Evolutionary conservation across 768 basidiomycete species (phyloP).

Genomic region (Atractiella rhizophila): DNA sequence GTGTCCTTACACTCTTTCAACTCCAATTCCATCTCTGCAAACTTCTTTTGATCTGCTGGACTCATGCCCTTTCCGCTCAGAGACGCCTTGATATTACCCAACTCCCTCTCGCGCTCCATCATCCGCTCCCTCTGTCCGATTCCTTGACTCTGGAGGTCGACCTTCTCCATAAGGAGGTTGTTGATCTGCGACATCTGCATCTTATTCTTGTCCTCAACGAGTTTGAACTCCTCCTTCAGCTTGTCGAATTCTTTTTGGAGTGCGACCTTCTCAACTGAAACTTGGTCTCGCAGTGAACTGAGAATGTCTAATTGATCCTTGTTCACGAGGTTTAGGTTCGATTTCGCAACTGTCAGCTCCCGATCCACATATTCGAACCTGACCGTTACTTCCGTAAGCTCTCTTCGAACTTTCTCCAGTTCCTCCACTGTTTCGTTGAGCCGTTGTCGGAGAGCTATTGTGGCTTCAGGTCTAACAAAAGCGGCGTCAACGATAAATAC

Average conservation of each 20-base stretch:
- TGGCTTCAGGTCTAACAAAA: conserved; percentile 44
- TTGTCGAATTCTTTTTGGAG: conserved; percentile 43
- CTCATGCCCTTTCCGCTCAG: conserved; percentile 54
- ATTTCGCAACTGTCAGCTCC: conserved; percentile 58
- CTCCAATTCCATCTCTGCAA: conserved; percentile 5
- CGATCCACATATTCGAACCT: conserved; percentile 35
- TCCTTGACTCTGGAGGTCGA: conserved; percentile 67
- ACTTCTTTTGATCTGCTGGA: conserved; percentile 54
- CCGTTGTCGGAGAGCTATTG: conserved; percentile 62
- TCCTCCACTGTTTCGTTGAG: conserved; percentile 68
- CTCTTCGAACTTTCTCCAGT: conserved; percentile 42
- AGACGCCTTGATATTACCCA: conserved; percentile 49
- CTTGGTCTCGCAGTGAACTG: conserved; percentile 55
- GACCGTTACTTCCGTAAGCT: conserved; percentile 45
- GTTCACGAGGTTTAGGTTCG: conserved; percentile 58
- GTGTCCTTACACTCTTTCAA: background rate
- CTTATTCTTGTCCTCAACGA: conserved; percentile 52
- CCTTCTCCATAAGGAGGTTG: conserved; percentile 63
- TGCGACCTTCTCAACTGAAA: conserved; percentile 58
- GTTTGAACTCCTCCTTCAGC: conserved; percentile 41
- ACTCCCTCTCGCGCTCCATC: conserved; percentile 40
- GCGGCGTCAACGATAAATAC: background rate
- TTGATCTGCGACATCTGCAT: conserved; percentile 80
- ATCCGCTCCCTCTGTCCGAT: conserved; percentile 67
- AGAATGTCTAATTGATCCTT: conserved; percentile 84